A percentile compares a stretch with the other conserved stretches of the same genome.
Evolutionary conservation across 345 rosid species (phyloP).

Genomic region (Turnera subulata): DNA sequence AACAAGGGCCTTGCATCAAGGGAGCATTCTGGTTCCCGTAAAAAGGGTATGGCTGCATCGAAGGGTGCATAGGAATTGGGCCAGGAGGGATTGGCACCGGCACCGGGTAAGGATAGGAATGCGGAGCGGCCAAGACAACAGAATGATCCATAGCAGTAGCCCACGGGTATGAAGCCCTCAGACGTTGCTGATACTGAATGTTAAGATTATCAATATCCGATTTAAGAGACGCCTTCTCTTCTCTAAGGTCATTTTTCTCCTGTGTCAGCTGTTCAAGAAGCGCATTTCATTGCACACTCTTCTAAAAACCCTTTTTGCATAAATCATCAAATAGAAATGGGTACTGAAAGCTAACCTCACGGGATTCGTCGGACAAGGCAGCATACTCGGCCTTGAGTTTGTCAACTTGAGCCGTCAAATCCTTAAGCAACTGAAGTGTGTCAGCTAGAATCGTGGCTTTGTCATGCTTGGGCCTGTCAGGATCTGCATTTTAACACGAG

Average conservation of each 20-base stretch:
- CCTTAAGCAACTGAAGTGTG: slow-evolving; percentile 76
- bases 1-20: slow-evolving; percentile 56
- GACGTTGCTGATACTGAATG: slow-evolving; percentile 70
- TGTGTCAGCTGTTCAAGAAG: slow-evolving; percentile 52
- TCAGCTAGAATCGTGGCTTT: slow-evolving; percentile 79
- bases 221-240: slow-evolving; percentile 76
- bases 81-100: slow-evolving; percentile 76
- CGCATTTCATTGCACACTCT: background rate
- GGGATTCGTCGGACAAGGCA: slow-evolving; percentile 70
- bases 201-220: slow-evolving; percentile 71
- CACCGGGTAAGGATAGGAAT: slow-evolving; percentile 62
- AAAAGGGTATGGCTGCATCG: slow-evolving; percentile 70
- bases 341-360: slow-evolving; percentile 47
- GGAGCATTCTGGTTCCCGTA: slow-evolving; percentile 70
- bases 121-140: slow-evolving; percentile 61
- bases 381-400: slow-evolving; percentile 70
- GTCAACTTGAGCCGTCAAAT: slow-evolving; percentile 69
- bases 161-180: slow-evolving; percentile 68
- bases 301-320: background rate
- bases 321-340: background rate
- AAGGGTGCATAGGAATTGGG: slow-evolving; percentile 76
- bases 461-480: slow-evolving; percentile 85
- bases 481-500: slow-evolving; percentile 45
- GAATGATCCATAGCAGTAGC: slow-evolving; percentile 58
- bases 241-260: slow-evolving; percentile 86